These are phyloP conservation scores for Euphorbia pulcherrima DNA, from an alignment of 345 rosid species.

Conservation along the genomic window DNA sequence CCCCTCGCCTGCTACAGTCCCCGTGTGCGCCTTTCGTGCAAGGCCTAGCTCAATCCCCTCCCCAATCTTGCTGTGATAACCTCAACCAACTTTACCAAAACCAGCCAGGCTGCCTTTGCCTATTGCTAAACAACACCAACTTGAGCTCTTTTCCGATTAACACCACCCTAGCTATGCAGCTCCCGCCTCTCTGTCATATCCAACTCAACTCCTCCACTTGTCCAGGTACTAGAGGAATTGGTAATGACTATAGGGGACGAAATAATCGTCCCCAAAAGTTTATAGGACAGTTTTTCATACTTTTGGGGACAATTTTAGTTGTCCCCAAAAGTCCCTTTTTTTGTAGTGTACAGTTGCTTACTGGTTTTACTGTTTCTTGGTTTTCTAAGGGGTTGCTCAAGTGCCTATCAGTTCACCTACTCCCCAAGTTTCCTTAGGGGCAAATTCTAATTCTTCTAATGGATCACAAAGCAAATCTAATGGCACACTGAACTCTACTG, in stretches of 20 bases:
- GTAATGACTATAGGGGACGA: too few relatives aligned
- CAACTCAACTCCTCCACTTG: conserved; percentile 45
- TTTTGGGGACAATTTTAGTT: too few relatives aligned
- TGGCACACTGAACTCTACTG: conserved; percentile 35
- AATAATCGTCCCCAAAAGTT: too few relatives aligned
- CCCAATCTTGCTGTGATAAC: conserved; percentile 58
- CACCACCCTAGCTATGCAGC: conserved; percentile 53
- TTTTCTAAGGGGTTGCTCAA: conserved; percentile 27
- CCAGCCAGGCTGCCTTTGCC: conserved; percentile 64
- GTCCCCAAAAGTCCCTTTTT: too few relatives aligned
- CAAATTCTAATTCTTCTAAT: conserved; percentile 9
- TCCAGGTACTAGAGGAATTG: too few relatives aligned
- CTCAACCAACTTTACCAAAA: conserved; percentile 50
- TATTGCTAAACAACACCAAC: conserved; percentile 51
- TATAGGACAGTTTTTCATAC: too few relatives aligned
- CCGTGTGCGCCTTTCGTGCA: conserved; percentile 75
- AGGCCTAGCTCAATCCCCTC: conserved; percentile 48
- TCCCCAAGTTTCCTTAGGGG: conserved; percentile 40
- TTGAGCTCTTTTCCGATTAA: conserved; percentile 56
- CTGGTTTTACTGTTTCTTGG: conserved; percentile 2
- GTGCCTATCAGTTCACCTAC: conserved; percentile 29
- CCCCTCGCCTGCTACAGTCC: conserved; percentile 47
- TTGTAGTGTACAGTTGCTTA: too few relatives aligned
- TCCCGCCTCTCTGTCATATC: conserved; percentile 57
- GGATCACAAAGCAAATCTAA: conserved; percentile 36